phyloP scores from a whole-genome alignment of 2,329 filamentous ascomycete species.

The Penicillium sp. region DNA sequence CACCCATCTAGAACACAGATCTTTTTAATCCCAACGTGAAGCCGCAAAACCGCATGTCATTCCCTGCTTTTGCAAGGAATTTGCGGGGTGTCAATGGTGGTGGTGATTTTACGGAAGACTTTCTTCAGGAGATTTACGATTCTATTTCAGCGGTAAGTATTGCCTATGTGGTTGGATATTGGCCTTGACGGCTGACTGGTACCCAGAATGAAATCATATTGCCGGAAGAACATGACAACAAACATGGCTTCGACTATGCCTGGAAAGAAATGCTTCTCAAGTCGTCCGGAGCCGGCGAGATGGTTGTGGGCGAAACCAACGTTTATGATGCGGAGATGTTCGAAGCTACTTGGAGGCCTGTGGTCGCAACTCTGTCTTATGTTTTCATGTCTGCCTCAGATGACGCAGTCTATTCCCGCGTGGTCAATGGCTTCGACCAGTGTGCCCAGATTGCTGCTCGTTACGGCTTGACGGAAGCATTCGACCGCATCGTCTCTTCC shows the following conservation, averaged over 20 bases:
- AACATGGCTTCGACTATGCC: constrained; percentile 93
- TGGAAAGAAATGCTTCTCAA: constrained; percentile 94
- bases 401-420: constrained; percentile 88
- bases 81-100: constrained; percentile 85
- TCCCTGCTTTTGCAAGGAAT: constrained; percentile 80
- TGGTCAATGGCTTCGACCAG: constrained; percentile 93
- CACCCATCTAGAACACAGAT: constrained; percentile 67
- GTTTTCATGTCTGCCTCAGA: constrained; percentile 99
- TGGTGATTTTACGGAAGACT: constrained; percentile 79
- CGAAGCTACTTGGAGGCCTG: constrained; percentile 88
- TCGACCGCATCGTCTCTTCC: constrained; percentile 90
- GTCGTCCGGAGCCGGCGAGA: constrained; percentile 69
- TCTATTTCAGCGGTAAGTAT: constrained; percentile 66
- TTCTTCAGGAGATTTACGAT: constrained; percentile 81
- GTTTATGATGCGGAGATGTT: constrained; percentile 98
- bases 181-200: neutral
- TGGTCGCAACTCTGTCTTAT: constrained; percentile 91
- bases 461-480: constrained; percentile 76
- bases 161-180: neutral
- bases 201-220: constrained; percentile 83
- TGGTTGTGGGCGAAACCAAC: constrained; percentile 83
- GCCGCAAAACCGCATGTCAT: constrained; percentile 75
- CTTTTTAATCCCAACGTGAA: constrained; percentile 89
- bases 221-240: constrained; percentile 94
- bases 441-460: constrained; percentile 88